These are phyloP conservation scores for Ophiostoma himal-ulmi DNA, from an alignment of 2,329 filamentous ascomycete genomes.

Conservation along the genomic window DNA sequence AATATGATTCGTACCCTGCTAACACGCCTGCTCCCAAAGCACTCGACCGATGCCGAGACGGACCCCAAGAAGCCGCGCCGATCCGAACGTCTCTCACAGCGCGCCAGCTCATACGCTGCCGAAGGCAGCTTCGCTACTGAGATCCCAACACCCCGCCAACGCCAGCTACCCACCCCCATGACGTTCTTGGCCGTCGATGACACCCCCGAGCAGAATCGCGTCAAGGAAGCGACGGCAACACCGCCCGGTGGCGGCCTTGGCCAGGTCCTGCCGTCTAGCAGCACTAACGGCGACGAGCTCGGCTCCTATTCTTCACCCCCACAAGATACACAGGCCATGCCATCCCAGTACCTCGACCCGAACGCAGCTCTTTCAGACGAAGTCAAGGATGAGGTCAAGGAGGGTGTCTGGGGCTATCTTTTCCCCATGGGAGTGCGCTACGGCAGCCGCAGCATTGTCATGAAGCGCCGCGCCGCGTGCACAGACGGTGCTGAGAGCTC, in stretches of 20 bases:
- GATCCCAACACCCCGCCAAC: constrained; percentile 25
- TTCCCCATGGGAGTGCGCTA: constrained; percentile 70
- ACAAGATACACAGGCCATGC: constrained; percentile 64
- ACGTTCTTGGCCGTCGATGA: constrained; percentile 55
- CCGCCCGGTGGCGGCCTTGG: constrained; percentile 57
- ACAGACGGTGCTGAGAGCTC: constrained; percentile 41
- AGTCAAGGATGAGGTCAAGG: constrained; percentile 72
- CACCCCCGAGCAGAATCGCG: constrained; percentile 42
- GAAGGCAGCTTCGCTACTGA: constrained; percentile 20
- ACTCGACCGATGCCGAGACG: constrained; percentile 55
- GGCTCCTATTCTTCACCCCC: constrained; percentile 49
- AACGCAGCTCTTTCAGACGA: constrained; percentile 69
- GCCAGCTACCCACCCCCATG: constrained; percentile 72
- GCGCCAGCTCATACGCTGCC: constrained; percentile 30
- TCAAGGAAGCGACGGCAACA: constrained; percentile 66
- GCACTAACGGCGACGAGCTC: constrained; percentile 31
- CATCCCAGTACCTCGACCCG: constrained; percentile 73
- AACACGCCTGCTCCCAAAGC: constrained; percentile 41
- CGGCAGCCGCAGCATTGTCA: constrained; percentile 59
- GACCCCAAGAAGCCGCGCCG: constrained; percentile 80
- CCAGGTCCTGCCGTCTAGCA: constrained; percentile 41
- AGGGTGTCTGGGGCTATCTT: constrained; percentile 94
- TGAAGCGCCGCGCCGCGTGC: constrained; percentile 69
- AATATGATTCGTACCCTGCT: constrained; percentile 16
- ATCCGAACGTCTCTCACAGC: constrained; percentile 63